These are phyloP conservation scores for Boechera divaricarpa DNA, from an alignment of 345 rosid species.

Conservation along the genomic window DNA sequence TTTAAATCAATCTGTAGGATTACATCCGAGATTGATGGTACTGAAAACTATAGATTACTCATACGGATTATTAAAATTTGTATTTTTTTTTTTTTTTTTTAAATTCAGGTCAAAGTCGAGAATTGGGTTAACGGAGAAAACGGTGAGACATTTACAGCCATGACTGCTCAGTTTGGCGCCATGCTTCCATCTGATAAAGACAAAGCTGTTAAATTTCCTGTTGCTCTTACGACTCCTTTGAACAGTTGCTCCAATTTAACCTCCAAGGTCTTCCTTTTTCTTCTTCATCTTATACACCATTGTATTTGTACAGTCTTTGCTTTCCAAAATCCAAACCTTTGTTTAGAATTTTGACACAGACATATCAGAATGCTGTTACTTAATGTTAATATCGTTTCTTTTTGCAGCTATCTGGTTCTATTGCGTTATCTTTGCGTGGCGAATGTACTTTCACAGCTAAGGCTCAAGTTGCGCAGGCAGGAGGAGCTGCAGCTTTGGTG, in stretches of 20 bases:
- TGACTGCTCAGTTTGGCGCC: slow-evolving; percentile 84
- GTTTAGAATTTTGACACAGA: background rate
- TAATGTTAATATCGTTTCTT: background rate
- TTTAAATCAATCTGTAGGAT: background rate
- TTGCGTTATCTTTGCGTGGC: slow-evolving; percentile 76
- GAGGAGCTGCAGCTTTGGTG: slow-evolving; percentile 81
- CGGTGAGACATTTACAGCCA: slow-evolving; percentile 58
- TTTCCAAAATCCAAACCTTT: background rate
- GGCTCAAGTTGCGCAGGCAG: slow-evolving; percentile 76
- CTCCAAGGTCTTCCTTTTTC: slow-evolving; percentile 58
- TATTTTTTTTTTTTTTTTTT: background rate
- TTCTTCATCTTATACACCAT: background rate
- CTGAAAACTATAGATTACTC: background rate
- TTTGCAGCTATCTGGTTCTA: slow-evolving; percentile 68
- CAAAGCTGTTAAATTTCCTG: slow-evolving; percentile 57
- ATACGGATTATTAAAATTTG: background rate
- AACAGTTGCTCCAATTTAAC: slow-evolving; percentile 73
- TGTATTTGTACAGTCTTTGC: background rate
- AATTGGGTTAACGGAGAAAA: slow-evolving; percentile 70
- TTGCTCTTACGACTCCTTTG: slow-evolving; percentile 67
- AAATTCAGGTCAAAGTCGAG: slow-evolving; percentile 73
- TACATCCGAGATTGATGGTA: background rate
- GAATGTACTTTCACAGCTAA: slow-evolving; percentile 75
- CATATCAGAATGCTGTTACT: background rate
- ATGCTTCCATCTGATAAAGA: slow-evolving; percentile 59